Percentiles rank a stretch among this genome's conserved stretches.
Evolutionary conservation across 2,329 filamentous ascomycete genomes (phyloP).

Genomic region (Colletotrichum costaricense): DNA sequence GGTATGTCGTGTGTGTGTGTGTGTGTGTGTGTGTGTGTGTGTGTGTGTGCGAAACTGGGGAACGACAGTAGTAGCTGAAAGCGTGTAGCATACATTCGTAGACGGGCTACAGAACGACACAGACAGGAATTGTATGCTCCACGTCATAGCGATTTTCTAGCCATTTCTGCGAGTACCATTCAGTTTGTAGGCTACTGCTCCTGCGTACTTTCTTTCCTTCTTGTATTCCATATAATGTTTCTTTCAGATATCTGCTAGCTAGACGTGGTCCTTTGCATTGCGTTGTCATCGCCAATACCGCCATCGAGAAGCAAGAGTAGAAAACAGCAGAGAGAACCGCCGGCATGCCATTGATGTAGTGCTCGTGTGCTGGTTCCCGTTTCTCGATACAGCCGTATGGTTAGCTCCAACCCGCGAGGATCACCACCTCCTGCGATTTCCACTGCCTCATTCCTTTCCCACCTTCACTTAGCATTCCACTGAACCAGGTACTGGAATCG

Average conservation of each 20-base stretch:
- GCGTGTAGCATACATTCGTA: not conserved
- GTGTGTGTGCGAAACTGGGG: not conserved
- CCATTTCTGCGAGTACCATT: not conserved
- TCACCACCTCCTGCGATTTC: not conserved
- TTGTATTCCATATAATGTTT: not conserved
- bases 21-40: not conserved
- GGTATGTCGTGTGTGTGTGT: not conserved
- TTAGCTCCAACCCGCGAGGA: no score
- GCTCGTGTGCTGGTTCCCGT: not conserved
- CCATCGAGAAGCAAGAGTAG: not conserved
- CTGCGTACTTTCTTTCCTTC: not conserved
- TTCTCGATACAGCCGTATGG: not conserved
- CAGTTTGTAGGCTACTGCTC: not conserved
- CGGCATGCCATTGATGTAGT: not conserved
- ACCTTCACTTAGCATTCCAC: no score
- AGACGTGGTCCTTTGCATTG: not conserved
- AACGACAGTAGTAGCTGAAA: not conserved
- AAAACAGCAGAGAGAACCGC: not conserved
- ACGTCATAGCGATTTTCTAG: not conserved
- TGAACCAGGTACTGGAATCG: not conserved
- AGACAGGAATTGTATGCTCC: not conserved
- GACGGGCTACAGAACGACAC: not conserved
- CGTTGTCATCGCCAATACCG: not conserved
- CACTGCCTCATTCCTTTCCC: not conserved
- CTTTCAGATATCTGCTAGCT: not conserved